phyloP scores from a whole-genome alignment of 257 asterid species.

The Petunia secreta region DNA sequence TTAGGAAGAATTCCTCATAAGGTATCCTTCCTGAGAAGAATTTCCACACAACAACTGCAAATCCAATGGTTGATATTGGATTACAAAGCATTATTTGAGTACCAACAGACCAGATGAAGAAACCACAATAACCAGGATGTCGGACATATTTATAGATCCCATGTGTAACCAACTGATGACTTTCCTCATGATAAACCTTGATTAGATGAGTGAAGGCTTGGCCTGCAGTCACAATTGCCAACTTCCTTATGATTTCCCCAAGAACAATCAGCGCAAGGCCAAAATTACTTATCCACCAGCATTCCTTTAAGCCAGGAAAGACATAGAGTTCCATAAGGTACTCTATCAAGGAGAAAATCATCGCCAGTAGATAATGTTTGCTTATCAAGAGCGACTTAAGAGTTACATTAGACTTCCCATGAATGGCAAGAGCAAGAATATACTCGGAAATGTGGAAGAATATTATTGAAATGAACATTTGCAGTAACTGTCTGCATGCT shows the following conservation, averaged over 20 bases:
- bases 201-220: conserved; percentile 84
- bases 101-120: conserved; percentile 49
- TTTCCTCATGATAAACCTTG: conserved; percentile 62
- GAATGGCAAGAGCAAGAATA: conserved; percentile 59
- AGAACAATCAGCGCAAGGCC: conserved; percentile 73
- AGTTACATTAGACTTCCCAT: conserved; percentile 64
- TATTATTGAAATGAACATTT: conserved; percentile 64
- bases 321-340: conserved; percentile 65
- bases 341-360: conserved; percentile 69
- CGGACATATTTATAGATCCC: conserved; percentile 66
- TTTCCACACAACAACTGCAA: conserved; percentile 69
- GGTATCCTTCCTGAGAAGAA: conserved; percentile 74
- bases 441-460: conserved; percentile 81
- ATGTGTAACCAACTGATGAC: conserved; percentile 69
- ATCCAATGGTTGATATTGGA: conserved; percentile 67
- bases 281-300: conserved; percentile 65
- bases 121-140: conserved; percentile 80
- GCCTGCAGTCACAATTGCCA: conserved; percentile 89
- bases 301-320: conserved; percentile 69
- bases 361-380: conserved; percentile 61
- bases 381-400: conserved; percentile 85
- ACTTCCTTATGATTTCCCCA: conserved; percentile 79
- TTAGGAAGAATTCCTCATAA: conserved; percentile 84
- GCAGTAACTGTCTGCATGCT: conserved; percentile 65
- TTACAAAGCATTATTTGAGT: conserved; percentile 76